Conservation (phyloP, 805 yeast species). For the Nakazawaea peltata region DNA sequence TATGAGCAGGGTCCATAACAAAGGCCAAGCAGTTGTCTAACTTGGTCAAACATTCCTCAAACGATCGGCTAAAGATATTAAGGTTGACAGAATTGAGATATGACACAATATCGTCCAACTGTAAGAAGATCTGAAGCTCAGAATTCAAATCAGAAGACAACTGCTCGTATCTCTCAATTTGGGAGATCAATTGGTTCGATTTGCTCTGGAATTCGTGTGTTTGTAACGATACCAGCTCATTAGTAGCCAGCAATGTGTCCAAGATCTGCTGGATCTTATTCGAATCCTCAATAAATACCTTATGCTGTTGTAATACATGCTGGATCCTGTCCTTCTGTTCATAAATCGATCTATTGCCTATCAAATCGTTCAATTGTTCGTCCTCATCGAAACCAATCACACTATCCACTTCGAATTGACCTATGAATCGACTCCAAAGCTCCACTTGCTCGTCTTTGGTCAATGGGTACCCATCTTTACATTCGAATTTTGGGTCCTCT, state of each 20-base stretch:
- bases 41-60: slow-evolving; percentile 39
- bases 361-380: slow-evolving; percentile 25
- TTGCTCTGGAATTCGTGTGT: slow-evolving; percentile 57
- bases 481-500: neutral
- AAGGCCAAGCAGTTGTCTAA: slow-evolving; percentile 65
- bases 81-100: slow-evolving; percentile 60
- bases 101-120: slow-evolving; percentile 61
- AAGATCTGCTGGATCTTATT: slow-evolving; percentile 35
- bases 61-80: slow-evolving; percentile 54
- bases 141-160: slow-evolving; percentile 36
- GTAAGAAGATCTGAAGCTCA: slow-evolving; percentile 55
- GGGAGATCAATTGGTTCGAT: slow-evolving; percentile 40
- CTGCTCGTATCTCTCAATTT: slow-evolving; percentile 32
- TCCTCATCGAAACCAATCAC: slow-evolving; percentile 33
- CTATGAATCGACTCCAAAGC: slow-evolving; percentile 27
- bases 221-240: slow-evolving; percentile 51
- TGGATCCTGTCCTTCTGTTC: slow-evolving; percentile 29
- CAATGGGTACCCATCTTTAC: slow-evolving; percentile 24
- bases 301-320: slow-evolving; percentile 18
- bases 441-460: slow-evolving; percentile 26
- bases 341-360: slow-evolving; percentile 24
- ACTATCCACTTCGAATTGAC: slow-evolving; percentile 33
- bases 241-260: slow-evolving; percentile 38
- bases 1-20: slow-evolving; percentile 40
- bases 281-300: slow-evolving; percentile 36